These are phyloP conservation scores for Rhizopogon roseolus DNA, from an alignment of 768 basidiomycete species.

Conservation along the genomic window DNA sequence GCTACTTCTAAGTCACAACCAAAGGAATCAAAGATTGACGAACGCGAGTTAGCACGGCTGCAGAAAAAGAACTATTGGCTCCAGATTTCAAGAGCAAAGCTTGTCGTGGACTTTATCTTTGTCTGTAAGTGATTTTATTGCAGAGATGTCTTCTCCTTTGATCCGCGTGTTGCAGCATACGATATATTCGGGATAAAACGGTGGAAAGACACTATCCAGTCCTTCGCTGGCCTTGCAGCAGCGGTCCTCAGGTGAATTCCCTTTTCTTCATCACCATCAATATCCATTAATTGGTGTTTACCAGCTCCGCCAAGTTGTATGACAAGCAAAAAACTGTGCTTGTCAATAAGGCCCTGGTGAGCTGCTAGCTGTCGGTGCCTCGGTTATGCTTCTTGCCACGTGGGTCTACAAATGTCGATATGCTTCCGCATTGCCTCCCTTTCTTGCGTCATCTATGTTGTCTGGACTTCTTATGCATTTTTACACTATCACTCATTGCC, in stretches of 20 bases:
- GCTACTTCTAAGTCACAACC: conserved; percentile 68
- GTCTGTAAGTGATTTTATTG: conserved; percentile 56
- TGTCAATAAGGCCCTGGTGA: conserved; percentile 39
- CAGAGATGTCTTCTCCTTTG: conserved; percentile 1
- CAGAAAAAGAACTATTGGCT: conserved; percentile 76
- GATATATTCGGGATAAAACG: conserved; percentile 70
- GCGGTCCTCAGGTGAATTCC: conserved; percentile 65
- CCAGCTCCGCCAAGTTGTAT: conserved; percentile 69
- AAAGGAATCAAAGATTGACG: conserved; percentile 52
- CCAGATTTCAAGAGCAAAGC: conserved; percentile 61
- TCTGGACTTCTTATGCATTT: not conserved
- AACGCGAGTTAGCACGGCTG: conserved; percentile 64
- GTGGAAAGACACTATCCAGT: conserved; percentile 54
- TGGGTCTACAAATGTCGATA: not conserved
- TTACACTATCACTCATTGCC: not conserved
- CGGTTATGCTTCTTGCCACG: not conserved
- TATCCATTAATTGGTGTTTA: conserved; percentile 4
- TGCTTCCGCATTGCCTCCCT: not conserved
- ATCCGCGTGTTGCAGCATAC: conserved; percentile 48
- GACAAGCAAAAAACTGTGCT: conserved; percentile 64
- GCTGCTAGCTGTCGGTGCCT: not conserved
- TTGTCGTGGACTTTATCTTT: conserved; percentile 82
- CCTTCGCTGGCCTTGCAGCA: conserved; percentile 62
- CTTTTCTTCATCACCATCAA: not conserved
- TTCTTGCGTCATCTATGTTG: not conserved